A percentile compares a stretch with the other conserved stretches of the same genome.
Conservation (phyloP, 495 filamentous ascomycete species). For the Chaetomium tenue region DNA sequence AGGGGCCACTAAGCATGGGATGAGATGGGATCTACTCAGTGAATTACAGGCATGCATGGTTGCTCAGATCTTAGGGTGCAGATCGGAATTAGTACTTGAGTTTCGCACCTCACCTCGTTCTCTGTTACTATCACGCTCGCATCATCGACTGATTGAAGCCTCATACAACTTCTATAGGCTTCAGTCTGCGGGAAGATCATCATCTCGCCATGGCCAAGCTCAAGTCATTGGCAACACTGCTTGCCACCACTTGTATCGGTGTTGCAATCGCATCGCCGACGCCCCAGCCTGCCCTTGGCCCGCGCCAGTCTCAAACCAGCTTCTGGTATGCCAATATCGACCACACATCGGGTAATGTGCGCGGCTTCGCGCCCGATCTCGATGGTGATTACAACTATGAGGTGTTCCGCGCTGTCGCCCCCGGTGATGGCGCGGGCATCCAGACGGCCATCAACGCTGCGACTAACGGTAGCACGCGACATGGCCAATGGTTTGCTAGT, state of each 20-base stretch:
- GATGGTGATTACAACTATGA: conserved; percentile 38
- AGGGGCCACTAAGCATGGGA: no score
- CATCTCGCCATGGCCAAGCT: background rate
- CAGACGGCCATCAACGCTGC: conserved; percentile 39
- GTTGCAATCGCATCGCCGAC: background rate
- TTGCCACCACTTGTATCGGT: background rate
- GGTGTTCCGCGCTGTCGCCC: conserved; percentile 35
- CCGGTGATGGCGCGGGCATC: conserved; percentile 35
- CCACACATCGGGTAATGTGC: conserved; percentile 28
- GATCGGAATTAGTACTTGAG: no score
- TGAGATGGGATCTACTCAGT: background rate
- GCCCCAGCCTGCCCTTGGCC: background rate
- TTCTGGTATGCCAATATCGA: conserved; percentile 43
- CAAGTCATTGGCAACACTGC: background rate
- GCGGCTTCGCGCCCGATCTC: conserved; percentile 43
- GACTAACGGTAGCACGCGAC: conserved; percentile 33
- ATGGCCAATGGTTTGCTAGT: conserved; percentile 43
- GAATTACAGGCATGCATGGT: background rate
- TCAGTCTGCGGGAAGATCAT: background rate
- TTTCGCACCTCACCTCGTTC: background rate
- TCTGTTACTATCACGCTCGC: background rate
- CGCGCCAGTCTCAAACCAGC: conserved; percentile 20
- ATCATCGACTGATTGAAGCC: no score
- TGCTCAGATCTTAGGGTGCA: no score
- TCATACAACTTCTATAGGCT: background rate